Base-by-base conservation (phyloP, 2,329 filamentous ascomycete species). In the Aureobasidium sp. region DNA sequence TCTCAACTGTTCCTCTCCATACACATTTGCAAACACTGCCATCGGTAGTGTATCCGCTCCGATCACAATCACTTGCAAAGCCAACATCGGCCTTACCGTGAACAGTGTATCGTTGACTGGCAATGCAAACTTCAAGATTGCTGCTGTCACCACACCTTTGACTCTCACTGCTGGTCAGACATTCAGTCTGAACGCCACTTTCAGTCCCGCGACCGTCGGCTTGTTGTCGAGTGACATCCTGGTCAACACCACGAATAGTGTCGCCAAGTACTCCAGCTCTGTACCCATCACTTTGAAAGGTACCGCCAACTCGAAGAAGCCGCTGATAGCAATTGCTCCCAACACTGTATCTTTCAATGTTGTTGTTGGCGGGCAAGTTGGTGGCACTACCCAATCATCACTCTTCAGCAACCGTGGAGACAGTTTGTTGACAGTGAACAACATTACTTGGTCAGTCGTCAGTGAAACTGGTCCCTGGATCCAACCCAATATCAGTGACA, bases 401-500 rank as follows among this genome's bases (percentile, higher is more conserved):
- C 73, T 87, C 0, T 74, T 88, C 45, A 76, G 75, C 67, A 89
- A 89, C 68, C 72, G 80, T 7, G 87, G 87, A 33, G 83, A 84
- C 61, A 73, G 77, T 0, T 64, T 73, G 0, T 77, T 89, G 3
- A 80, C 78, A 0, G 78, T 89, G 5, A 72, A 74, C 0, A 74
- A 77, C 18, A 78, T 88, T 20, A 69, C 77, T 31, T 85, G 82
- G 71, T 86, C 85, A 0, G 70, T 72, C 4, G 75, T 71, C 7
- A 80, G 80, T 11, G 77, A 84, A 3, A 77, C 73, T 1, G 86
- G 85, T 0, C 85, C 85, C 0, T 86, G 79, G 63, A 69, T 79
- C 7, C 71, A 75, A 0, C 81, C 80, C 67, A 77, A 75, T 23
- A 75, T 75, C 0, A 77, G 76, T 2, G 64, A 70, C 4, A 71